Evolutionary conservation across 2,329 filamentous ascomycete genomes (phyloP), one percentile per base, ranked within the genome.

Genomic region (Corinectria fuckeliana): DNA sequence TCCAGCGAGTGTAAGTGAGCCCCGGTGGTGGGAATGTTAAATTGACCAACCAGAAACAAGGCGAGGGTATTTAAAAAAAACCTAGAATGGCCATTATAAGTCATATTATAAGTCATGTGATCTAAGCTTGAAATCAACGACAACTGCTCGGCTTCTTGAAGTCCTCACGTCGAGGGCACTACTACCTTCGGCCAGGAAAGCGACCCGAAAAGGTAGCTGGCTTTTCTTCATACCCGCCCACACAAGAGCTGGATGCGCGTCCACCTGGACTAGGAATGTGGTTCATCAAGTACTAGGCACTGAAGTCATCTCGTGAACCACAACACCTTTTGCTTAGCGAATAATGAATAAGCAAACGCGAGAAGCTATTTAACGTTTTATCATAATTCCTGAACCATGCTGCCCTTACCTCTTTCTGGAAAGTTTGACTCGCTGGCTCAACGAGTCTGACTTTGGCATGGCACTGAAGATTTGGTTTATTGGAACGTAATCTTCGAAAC

Each of bases 21-120:
- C 21, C 50, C 52, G 49, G 34, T 30, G 57, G 49, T 53, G 34
- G 42, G 42, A 36, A 38, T 16, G 18, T 25, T 30, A 49, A 60
- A 45, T 62, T 25, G 57, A 50, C 65, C 56, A 66, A 67, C 65
- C 53, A 59, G 55, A 57, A 54, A 54, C 49, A n/a, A n/a, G 60
- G 41, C 39, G 47, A 55, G 51, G 67, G 11, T 51, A 36, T 41
- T 36, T 14, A 38, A 16, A 39, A 34, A 23, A 42, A 50, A 62
- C n/a, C n/a, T n/a, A n/a, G 45, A 21, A n/a, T 11, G 16, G n/a
- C n/a, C n/a, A n/a, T n/a, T n/a, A n/a, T n/a, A n/a, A n/a, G n/a
- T 44, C 9, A 26, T 23, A 32, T 44, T 45, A 21, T 4, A 38
- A 50, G 50, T 59, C 56, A 59, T 59, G 56, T 59, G 56, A 59